phyloP scores from a whole-genome alignment of 106 monocot species.

The Dendrobium officinale region DNA sequence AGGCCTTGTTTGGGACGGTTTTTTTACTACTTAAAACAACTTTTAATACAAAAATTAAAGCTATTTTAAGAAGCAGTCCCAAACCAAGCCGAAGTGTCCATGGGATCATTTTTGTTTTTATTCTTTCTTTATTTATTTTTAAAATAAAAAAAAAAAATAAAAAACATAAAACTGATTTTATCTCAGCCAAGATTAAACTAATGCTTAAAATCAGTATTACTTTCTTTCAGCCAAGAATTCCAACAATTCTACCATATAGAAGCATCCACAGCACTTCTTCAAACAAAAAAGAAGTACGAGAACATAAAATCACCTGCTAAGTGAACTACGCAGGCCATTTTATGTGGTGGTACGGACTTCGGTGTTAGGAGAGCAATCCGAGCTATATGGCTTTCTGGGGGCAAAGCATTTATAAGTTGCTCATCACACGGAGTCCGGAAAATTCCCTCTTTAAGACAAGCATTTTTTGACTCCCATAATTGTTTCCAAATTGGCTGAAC shows the following conservation, averaged over 20 bases:
- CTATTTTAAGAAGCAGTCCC: no score
- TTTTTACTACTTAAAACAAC: no score
- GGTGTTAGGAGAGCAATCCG: conserved; percentile 88
- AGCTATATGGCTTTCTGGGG: conserved; percentile 78
- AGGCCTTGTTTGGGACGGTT: no score
- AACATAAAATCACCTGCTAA: conserved; percentile 65
- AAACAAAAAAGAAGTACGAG: background rate
- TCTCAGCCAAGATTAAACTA: background rate
- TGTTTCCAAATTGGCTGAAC: conserved; percentile 80
- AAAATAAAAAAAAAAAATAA: no score
- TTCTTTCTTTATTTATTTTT: no score
- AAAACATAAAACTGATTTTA: no score
- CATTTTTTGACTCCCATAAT: conserved; percentile 85
- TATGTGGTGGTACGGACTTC: conserved; percentile 64
- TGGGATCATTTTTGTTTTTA: no score
- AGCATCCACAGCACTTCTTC: background rate
- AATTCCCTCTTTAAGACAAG: conserved; percentile 73
- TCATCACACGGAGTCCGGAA: conserved; percentile 83
- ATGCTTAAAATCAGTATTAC: background rate
- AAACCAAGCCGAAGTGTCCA: no score
- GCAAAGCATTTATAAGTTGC: conserved; percentile 59
- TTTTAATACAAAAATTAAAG: no score
- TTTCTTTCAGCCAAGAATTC: background rate
- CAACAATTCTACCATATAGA: background rate
- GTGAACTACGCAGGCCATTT: conserved; percentile 97